These are phyloP conservation scores for Botryotinia convoluta DNA, from an alignment of 2,329 filamentous ascomycete species.

Conservation along the genomic window DNA sequence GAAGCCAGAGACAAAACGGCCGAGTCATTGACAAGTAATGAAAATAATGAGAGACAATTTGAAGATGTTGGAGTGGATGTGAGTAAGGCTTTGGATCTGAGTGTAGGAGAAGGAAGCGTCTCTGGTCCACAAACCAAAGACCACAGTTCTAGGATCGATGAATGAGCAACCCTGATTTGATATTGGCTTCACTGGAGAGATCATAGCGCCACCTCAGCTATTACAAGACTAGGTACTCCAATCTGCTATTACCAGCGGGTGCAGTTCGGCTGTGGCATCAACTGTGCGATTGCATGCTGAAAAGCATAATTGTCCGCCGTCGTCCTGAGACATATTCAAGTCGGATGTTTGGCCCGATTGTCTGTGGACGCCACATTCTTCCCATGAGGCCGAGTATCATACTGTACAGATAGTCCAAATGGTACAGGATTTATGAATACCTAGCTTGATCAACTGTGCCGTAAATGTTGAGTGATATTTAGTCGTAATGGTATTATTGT, in stretches of 20 bases:
- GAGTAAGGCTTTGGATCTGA: neutral
- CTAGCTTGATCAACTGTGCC: neutral
- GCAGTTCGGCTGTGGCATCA: neutral
- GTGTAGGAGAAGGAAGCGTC: neutral
- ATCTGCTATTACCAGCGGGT: neutral
- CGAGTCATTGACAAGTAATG: neutral
- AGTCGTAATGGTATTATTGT: neutral
- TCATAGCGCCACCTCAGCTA: neutral
- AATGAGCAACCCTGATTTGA: neutral
- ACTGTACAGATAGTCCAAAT: neutral
- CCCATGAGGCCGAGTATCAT: neutral
- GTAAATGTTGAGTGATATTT: neutral
- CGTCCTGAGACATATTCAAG: neutral
- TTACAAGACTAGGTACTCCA: neutral
- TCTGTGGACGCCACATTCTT: neutral
- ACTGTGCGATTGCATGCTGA: neutral
- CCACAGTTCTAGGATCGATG: neutral
- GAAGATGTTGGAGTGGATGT: neutral
- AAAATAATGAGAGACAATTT: neutral
- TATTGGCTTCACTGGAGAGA: neutral
- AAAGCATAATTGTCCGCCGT: neutral
- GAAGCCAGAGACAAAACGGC: neutral
- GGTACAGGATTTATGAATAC: neutral
- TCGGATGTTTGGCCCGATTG: neutral
- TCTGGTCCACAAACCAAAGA: neutral